Evolutionary conservation across 2,329 filamentous ascomycete species (phyloP), one percentile per base, ranked within the genome.

Genomic region (Pezizomycotina sp.): DNA sequence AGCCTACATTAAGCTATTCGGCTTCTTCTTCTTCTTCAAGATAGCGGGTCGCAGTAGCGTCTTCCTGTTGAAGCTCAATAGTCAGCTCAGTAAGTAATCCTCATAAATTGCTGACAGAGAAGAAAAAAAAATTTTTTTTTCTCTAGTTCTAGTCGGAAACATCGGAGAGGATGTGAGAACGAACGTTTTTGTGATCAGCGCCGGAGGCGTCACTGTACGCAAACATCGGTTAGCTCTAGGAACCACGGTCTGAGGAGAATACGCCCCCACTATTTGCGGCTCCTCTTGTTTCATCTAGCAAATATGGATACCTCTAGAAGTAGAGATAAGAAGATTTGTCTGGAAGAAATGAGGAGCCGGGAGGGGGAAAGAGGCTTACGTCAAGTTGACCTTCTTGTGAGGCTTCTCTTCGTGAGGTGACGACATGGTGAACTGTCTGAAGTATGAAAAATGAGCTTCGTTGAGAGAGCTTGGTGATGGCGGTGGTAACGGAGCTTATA

Each of bases 21-120:
- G 84, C 81, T 98, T 98, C 84, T 98, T 98, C 78, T 98, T 98
- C 72, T 95, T 95, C 69, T 93, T 95, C 55, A 98, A 72, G 53
- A 98, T 98, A 51, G 89, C 89, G 28, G n/a, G 89, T 98, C 34
- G 89, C 74, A 46, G 77, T 82, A 57, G 92, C 89, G 59, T 93
- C 80, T 54, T 82, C 75, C 75, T 91, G 54, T 42, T 47, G 40
- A 27, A 22, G n/a, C 30, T 26, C 42, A 54, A 35, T 52, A 48
- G 35, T 36, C 43, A 27, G 19, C 26, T 20, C 42, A 41, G 56
- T 65, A 51, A 60, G 56, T 52, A 49, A 51, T 26, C 38, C 31
- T 41, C 42, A 38, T 34, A 25, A 40, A 34, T 33, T 46, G 51
- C 47, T 13, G 38, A 46, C 45, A 36, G 48, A 50, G 23, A 46